Conservation (phyloP, 495 filamentous ascomycete genomes). For the Aeminium ludgeri region DNA sequence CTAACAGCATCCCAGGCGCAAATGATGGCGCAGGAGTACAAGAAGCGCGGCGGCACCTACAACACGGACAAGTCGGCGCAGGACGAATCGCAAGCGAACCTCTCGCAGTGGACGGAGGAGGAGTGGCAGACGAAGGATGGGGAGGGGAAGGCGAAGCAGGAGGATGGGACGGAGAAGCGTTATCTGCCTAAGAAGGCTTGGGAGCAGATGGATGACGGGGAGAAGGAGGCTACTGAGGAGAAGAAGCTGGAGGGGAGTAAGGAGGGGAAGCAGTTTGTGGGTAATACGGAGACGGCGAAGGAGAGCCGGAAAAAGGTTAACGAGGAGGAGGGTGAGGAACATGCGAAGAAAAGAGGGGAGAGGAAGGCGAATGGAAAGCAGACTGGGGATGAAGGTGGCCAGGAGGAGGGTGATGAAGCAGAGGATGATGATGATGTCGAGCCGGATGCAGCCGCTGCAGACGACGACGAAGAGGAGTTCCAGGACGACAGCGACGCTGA, state of each 20-base stretch:
- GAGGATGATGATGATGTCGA: constrained; percentile 12
- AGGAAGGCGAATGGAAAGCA: too few species aligned
- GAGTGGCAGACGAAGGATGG: constrained; percentile 38
- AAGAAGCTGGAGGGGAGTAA: constrained; percentile 29
- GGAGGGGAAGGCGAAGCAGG: constrained; percentile 27
- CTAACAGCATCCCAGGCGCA: constrained; percentile 23
- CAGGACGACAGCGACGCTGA: constrained; percentile 8
- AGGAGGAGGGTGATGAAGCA: constrained; percentile 4
- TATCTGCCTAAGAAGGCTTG: constrained; percentile 35
- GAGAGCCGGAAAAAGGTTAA: constrained; percentile 22
- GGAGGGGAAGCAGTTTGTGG: constrained; percentile 31
- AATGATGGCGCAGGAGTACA: constrained; percentile 36
- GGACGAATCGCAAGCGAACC: constrained; percentile 27
- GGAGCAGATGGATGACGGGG: constrained; percentile 31
- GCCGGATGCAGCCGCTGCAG: constrained; percentile 7
- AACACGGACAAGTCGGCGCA: constrained; percentile 30
- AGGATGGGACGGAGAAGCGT: constrained; percentile 30
- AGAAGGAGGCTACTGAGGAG: constrained; percentile 31
- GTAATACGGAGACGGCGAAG: constrained; percentile 29
- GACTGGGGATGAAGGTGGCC: constrained; percentile 7
- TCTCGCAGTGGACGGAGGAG: constrained; percentile 31
- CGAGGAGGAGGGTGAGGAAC: constrained; percentile 17
- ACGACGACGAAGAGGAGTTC: constrained; percentile 12
- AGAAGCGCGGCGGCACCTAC: constrained; percentile 34
- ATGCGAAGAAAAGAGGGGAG: constrained; percentile 15